Conservation (phyloP, 768 basidiomycete genomes). For the Phylloporus scabripes region DNA sequence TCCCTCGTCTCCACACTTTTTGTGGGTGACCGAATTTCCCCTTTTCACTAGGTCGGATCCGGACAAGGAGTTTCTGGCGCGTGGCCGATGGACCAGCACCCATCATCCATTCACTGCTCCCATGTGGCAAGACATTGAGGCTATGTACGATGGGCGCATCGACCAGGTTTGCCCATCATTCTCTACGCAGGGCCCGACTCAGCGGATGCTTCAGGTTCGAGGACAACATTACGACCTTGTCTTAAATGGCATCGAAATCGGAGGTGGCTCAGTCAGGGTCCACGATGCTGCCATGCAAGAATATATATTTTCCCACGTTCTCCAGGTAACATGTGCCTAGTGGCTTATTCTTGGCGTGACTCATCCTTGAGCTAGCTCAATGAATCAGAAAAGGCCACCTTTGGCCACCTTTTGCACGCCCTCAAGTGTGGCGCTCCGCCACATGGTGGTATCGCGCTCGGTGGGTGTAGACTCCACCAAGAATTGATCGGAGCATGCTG, state of each 20-base stretch:
- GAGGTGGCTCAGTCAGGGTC: conserved; percentile 88
- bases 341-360: conserved; percentile 8
- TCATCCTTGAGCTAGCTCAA: conserved; percentile 49
- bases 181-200: background rate
- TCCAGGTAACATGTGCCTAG: conserved; percentile 53
- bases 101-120: conserved; percentile 98
- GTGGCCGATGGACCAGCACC: conserved; percentile 86
- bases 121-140: conserved; percentile 81
- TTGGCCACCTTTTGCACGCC: conserved; percentile 82
- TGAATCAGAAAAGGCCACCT: conserved; percentile 66
- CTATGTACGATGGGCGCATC: conserved; percentile 65
- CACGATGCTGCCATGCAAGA: conserved; percentile 89
- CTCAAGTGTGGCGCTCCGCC: conserved; percentile 89
- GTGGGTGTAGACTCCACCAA: conserved; percentile 37
- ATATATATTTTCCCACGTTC: conserved; percentile 64
- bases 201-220: conserved; percentile 53
- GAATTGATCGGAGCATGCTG: conserved; percentile 4
- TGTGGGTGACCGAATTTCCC: conserved; percentile 96
- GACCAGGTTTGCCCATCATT: conserved; percentile 40
- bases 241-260: conserved; percentile 89
- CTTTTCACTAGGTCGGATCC: conserved; percentile 81
- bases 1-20: conserved; percentile 65
- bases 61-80: conserved; percentile 82
- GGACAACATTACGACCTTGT: conserved; percentile 98
- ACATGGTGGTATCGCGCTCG: conserved; percentile 91